These are phyloP conservation scores for Saccharomyces jurei DNA, from an alignment of 805 yeast genomes.

Conservation along the genomic window DNA sequence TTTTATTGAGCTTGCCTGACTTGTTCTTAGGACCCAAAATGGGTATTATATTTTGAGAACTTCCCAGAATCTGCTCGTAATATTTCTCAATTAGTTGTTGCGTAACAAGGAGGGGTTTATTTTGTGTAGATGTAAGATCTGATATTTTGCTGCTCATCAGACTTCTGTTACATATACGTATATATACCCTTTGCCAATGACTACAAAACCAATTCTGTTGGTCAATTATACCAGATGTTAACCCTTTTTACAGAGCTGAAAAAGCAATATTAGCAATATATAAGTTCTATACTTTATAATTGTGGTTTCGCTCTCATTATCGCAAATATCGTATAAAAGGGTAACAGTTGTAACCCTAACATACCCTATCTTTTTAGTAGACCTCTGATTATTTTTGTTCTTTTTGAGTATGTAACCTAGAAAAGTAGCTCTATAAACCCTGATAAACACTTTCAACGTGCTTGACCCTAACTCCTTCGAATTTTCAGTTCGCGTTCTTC, in stretches of 20 bases:
- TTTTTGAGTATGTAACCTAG: neutral
- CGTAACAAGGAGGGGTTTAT: slow-evolving; percentile 18
- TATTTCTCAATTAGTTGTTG: slow-evolving; percentile 18
- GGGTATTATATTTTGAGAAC: neutral
- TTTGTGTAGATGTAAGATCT: neutral
- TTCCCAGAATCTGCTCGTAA: slow-evolving; percentile 7
- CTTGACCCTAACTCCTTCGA: neutral
- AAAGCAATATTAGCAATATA: neutral
- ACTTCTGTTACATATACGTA: neutral
- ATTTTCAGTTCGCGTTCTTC: neutral
- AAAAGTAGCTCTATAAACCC: neutral
- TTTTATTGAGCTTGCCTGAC: neutral
- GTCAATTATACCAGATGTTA: neutral
- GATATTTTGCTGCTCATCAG: neutral
- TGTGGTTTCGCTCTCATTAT: neutral
- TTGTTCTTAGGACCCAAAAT: neutral
- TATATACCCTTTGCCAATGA: neutral
- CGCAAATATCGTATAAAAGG: neutral
- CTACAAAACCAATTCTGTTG: neutral
- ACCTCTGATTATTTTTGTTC: neutral
- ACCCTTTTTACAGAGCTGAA: neutral
- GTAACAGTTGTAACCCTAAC: neutral
- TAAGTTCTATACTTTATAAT: neutral
- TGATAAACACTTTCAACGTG: neutral
- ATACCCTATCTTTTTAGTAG: neutral